Conservation (phyloP, 2,329 filamentous ascomycete genomes). For the Penicillium sp. region DNA sequence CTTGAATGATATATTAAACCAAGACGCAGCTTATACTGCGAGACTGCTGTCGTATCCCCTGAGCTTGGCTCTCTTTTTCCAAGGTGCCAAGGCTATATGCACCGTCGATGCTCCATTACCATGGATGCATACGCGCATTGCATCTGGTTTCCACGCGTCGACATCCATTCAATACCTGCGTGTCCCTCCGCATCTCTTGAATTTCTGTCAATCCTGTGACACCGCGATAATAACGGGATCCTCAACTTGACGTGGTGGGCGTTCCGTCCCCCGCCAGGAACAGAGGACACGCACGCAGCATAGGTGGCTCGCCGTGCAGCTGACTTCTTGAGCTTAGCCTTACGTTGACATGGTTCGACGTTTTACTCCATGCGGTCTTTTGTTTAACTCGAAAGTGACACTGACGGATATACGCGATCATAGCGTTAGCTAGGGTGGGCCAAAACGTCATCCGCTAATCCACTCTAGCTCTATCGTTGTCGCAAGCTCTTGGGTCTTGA, state of each 20-base stretch:
- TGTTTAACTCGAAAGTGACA: neutral
- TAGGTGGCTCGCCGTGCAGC: neutral
- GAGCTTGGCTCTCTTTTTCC: constrained; percentile 4
- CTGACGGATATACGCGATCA: neutral
- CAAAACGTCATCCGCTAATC: constrained; percentile 6
- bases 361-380: neutral
- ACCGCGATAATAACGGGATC: neutral
- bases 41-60: constrained; percentile 12
- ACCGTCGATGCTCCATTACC: neutral
- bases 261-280: neutral
- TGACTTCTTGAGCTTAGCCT: neutral
- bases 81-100: neutral
- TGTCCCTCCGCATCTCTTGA: neutral
- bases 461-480: constrained; percentile 2
- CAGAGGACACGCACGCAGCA: constrained; percentile 3
- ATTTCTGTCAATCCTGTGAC: neutral
- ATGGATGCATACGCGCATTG: neutral
- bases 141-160: constrained; percentile 5
- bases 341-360: constrained; percentile 1
- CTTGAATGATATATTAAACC: constrained; percentile 12
- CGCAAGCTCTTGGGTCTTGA: neutral
- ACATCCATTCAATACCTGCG: neutral
- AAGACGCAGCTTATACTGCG: constrained; percentile 14
- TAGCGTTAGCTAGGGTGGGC: constrained; percentile 3
- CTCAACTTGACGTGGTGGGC: neutral